Percentiles rank a stretch among this genome's conserved stretches.
These are phyloP conservation scores for Erigeron canadensis DNA, from an alignment of 129 eudicot genomes.

Conservation along the genomic window DNA sequence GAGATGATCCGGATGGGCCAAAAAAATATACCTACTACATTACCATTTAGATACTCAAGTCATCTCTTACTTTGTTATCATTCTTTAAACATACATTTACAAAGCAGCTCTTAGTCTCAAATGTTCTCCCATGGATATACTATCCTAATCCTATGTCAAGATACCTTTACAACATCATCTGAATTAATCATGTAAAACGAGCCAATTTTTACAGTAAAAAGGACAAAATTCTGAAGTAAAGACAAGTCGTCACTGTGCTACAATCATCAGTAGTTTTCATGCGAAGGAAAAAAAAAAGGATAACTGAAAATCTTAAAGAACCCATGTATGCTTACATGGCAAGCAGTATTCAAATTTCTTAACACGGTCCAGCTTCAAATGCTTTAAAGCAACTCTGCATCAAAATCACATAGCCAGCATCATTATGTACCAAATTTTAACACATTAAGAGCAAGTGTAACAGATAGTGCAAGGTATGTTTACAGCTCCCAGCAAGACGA, in stretches of 20 bases:
- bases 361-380: constrained; percentile 70
- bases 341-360: constrained; percentile 88
- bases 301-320: neutral
- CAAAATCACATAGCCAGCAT: constrained; percentile 6
- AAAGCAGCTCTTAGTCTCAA: too few species aligned
- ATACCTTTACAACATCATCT: too few species aligned
- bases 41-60: constrained; percentile 15
- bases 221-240: too few species aligned
- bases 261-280: neutral
- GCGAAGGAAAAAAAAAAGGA: neutral
- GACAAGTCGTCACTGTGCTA: neutral
- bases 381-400: constrained; percentile 74
- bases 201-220: too few species aligned
- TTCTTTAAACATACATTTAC: neutral
- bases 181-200: too few species aligned
- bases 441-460: neutral
- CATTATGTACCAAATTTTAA: neutral
- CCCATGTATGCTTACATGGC: constrained; percentile 61
- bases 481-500: neutral
- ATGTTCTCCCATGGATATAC: too few species aligned
- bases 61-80: too few species aligned
- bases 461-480: neutral
- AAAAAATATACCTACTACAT: too few species aligned
- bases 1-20: too few species aligned
- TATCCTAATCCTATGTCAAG: too few species aligned